These are phyloP conservation scores for Colletotrichum sp. DNA, from an alignment of 2,329 filamentous ascomycete genomes.

Conservation along the genomic window DNA sequence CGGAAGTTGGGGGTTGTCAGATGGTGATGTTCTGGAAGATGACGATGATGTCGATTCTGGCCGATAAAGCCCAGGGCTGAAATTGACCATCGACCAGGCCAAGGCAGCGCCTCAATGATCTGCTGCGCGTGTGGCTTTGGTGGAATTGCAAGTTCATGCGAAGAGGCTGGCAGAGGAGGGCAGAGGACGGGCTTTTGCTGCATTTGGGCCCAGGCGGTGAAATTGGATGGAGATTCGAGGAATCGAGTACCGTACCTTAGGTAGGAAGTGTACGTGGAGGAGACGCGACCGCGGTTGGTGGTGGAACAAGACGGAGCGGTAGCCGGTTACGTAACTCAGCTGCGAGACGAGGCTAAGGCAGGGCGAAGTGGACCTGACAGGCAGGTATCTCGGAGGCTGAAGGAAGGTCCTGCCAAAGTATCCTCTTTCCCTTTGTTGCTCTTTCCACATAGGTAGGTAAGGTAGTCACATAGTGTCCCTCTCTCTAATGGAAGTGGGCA, in stretches of 20 bases:
- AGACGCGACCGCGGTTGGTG: not conserved
- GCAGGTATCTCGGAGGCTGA: constrained; percentile 4
- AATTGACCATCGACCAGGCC: not conserved
- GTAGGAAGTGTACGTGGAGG: not conserved
- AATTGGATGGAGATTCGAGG: constrained; percentile 9
- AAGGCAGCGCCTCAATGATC: constrained; percentile 18
- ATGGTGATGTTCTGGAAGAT: not conserved
- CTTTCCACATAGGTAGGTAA: not conserved
- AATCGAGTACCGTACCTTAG: not conserved
- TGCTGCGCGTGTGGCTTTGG: constrained; percentile 19
- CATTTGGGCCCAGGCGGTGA: not conserved
- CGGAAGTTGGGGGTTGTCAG: not conserved
- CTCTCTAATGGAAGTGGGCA: not conserved
- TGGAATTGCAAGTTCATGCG: constrained; percentile 20
- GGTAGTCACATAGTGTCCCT: not conserved
- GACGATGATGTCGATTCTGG: not conserved
- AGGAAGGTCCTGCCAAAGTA: not conserved
- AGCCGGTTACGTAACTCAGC: constrained; percentile 11
- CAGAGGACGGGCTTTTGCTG: not conserved
- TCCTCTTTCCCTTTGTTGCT: not conserved
- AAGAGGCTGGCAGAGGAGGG: not conserved
- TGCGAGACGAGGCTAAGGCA: not conserved
- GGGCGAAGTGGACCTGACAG: not conserved
- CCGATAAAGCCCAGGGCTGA: not conserved
- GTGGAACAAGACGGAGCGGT: not conserved